Evolutionary conservation across 768 basidiomycete species (phyloP).

Genomic region (Amanita muscaria): DNA sequence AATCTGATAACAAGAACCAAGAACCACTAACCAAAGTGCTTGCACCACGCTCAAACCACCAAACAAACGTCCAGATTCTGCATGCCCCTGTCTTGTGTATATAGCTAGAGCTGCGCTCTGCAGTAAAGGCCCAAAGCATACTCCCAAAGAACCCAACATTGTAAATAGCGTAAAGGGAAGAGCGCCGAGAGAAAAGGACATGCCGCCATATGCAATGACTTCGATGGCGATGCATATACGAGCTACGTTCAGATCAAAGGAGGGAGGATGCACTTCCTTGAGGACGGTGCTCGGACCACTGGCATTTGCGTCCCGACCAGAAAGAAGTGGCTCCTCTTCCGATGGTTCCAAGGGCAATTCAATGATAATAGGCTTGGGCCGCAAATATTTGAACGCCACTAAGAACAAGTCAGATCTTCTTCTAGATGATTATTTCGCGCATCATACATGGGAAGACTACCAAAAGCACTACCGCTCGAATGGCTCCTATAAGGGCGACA

Average conservation of each 20-base stretch:
- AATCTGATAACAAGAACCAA: not conserved
- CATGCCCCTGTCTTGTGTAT: conserved; percentile 44
- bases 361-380: conserved; percentile 29
- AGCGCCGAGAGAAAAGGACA: conserved; percentile 40
- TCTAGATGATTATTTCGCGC: not conserved
- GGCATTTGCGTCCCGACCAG: conserved; percentile 11
- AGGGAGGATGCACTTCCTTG: conserved; percentile 31
- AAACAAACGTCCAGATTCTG: conserved; percentile 67
- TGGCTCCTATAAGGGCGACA: conserved; percentile 43
- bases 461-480: conserved; percentile 47
- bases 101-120: conserved; percentile 68
- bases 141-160: conserved; percentile 46
- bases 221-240: conserved; percentile 55
- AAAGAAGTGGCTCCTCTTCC: conserved; percentile 25
- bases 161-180: conserved; percentile 42
- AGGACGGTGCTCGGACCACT: conserved; percentile 14
- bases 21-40: conserved; percentile 43
- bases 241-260: conserved; percentile 65
- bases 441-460: conserved; percentile 51
- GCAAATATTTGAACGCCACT: conserved; percentile 51
- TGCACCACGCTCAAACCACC: conserved; percentile 73
- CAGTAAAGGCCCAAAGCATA: conserved; percentile 55
- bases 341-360: conserved; percentile 13
- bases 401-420: not conserved
- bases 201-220: conserved; percentile 36